Evolutionary conservation across 2,329 filamentous ascomycete genomes (phyloP).

Genomic region (Cercospora brassicicola): DNA sequence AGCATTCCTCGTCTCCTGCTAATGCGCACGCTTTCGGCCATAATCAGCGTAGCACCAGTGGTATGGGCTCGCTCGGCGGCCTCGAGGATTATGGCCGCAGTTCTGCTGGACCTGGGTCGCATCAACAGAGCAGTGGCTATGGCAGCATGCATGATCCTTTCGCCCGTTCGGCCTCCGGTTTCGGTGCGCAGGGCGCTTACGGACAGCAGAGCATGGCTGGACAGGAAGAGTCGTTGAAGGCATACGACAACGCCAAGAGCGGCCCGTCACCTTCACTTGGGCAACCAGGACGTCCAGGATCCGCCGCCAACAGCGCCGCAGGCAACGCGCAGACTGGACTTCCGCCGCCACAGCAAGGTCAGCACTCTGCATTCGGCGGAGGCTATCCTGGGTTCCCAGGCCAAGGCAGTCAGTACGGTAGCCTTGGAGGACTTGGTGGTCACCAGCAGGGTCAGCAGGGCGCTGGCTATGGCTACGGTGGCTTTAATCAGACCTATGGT

Average conservation of each 20-base stretch:
- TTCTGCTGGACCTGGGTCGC: slow-evolving; percentile 55
- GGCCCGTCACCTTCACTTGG: slow-evolving; percentile 61
- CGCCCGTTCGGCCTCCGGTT: slow-evolving; percentile 58
- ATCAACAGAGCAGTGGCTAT: slow-evolving; percentile 54
- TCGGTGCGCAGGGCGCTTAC: slow-evolving; percentile 53
- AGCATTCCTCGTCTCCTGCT: slow-evolving; percentile 64
- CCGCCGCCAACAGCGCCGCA: slow-evolving; percentile 60
- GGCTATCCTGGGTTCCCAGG: slow-evolving; percentile 55
- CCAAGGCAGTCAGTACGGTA: slow-evolving; percentile 53
- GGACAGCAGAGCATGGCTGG: slow-evolving; percentile 50
- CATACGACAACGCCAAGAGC: slow-evolving; percentile 56
- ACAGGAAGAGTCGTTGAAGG: slow-evolving; percentile 58
- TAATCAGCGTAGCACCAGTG: slow-evolving; percentile 49
- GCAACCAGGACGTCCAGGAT: slow-evolving; percentile 63
- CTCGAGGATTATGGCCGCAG: slow-evolving; percentile 60
- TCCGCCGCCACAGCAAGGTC: slow-evolving; percentile 55
- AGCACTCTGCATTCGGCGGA: slow-evolving; percentile 58
- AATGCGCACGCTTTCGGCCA: slow-evolving; percentile 56
- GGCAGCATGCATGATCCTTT: slow-evolving; percentile 61
- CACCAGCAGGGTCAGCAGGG: slow-evolving; percentile 47
- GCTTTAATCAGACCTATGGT: slow-evolving; percentile 40
- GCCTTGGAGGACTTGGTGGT: slow-evolving; percentile 53
- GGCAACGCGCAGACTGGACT: slow-evolving; percentile 54
- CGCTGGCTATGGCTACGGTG: slow-evolving; percentile 39
- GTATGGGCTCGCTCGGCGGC: slow-evolving; percentile 40